Conservation (phyloP, 1,284 basidiomycete species). For the Rhodotorula sp. region DNA sequence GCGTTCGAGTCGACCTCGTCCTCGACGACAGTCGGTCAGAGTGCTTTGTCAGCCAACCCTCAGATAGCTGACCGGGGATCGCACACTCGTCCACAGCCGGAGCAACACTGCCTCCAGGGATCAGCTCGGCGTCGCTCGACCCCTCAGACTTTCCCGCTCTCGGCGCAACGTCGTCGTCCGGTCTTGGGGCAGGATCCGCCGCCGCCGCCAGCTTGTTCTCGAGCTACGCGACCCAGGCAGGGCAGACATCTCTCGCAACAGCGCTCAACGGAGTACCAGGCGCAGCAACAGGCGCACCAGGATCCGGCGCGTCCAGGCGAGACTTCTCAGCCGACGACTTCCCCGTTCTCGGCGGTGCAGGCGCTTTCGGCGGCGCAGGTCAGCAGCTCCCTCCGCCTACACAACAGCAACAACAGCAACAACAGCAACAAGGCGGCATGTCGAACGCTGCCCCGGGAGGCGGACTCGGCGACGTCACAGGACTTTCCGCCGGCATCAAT, state of each 20-base stretch:
- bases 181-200: neutral
- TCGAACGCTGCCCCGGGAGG: neutral
- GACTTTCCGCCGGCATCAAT: conserved; percentile 22
- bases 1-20: neutral
- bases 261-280: conserved; percentile 6
- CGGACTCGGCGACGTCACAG: neutral
- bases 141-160: conserved; percentile 80
- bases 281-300: neutral
- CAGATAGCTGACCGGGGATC: no score
- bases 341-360: conserved; percentile 43
- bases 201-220: conserved; percentile 33
- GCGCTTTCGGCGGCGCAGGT: neutral
- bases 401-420: neutral
- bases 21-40: no score
- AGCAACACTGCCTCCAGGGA: neutral
- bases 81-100: neutral
- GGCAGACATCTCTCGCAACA: conserved; percentile 3
- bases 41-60: no score
- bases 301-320: neutral
- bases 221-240: conserved; percentile 43
- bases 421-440: neutral
- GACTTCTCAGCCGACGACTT: conserved; percentile 44
- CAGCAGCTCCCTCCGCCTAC: neutral
- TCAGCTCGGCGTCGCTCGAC: conserved; percentile 67
- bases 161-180: conserved; percentile 54